Evolutionary conservation across 352 stramenopile genomes (phyloP), one percentile per base, ranked within the genome.

Genomic region (Peronosclerospora sorghi): DNA sequence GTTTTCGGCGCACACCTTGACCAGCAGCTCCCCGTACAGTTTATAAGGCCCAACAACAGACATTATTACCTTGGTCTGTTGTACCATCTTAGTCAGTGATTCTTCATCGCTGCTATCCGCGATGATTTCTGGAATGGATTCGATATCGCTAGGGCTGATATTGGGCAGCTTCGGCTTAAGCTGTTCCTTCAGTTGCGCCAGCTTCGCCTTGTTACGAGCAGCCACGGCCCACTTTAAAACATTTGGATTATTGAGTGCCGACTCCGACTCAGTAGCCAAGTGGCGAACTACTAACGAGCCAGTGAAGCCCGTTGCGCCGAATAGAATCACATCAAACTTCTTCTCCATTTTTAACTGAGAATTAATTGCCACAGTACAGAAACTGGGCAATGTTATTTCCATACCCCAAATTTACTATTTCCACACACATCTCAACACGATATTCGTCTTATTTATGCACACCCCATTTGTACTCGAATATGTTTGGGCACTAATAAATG

Each of bases 301-400:
- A 18, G 83, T 95, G 62, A 96, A 96, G 38, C 85, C 88, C 14
- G 83, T 96, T 19, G 80, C 85, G 53, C 88, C 88, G 39, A 88
- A 86, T 6, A 97, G 52, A 23, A 96, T 72, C 35, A 84, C 21
- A 46, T 84, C 66, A 24, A 80, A 83, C 1, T 20, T 45, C 44
- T 75, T 77, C 26, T 32, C 60, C 56, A 26, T 26, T 26, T n/a
- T n/a, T n/a, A n/a, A n/a, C n/a, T n/a, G n/a, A n/a, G n/a, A n/a
- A n/a, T n/a, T n/a, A n/a, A n/a, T n/a, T n/a, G n/a, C n/a, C n/a
- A n/a, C n/a, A n/a, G n/a, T n/a, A n/a, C n/a, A n/a, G n/a, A n/a
- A n/a, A n/a, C n/a, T n/a, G n/a, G n/a, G n/a, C n/a, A n/a, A n/a
- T n/a, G n/a, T n/a, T n/a, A n/a, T n/a, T n/a, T n/a, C n/a, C n/a